Percentiles rank a stretch among this genome's conserved stretches.
Evolutionary conservation across 768 basidiomycete genomes (phyloP).

Genomic region (Aureoboletus auriporus): DNA sequence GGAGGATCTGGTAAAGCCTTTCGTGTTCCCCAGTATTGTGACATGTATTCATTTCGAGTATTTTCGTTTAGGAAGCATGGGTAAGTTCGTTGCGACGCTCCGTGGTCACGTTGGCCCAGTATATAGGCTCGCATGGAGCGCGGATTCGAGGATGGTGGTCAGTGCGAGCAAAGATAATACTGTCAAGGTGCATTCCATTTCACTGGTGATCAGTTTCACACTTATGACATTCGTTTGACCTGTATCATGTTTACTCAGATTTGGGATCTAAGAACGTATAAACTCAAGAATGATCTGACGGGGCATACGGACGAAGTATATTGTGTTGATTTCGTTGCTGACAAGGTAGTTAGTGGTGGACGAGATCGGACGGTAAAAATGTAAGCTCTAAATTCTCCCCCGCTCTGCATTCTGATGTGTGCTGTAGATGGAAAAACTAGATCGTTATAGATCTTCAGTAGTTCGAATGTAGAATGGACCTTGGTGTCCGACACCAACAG

Average conservation of each 20-base stretch:
- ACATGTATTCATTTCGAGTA: neutral
- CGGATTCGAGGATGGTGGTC: conserved; percentile 86
- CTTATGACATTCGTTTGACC: neutral
- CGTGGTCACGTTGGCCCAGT: conserved; percentile 93
- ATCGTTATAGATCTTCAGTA: neutral
- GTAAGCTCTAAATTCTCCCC: conserved; percentile 41
- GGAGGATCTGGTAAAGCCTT: conserved; percentile 42
- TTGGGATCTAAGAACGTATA: conserved; percentile 96
- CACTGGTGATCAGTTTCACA: neutral
- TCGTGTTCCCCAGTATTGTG: neutral
- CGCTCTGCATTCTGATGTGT: neutral
- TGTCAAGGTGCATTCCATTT: conserved; percentile 63
- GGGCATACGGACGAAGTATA: conserved; percentile 98
- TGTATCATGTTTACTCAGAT: conserved; percentile 40
- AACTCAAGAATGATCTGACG: conserved; percentile 89
- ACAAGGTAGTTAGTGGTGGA: conserved; percentile 99
- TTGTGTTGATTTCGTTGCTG: conserved; percentile 98
- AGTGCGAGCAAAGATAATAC: conserved; percentile 97
- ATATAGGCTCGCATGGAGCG: conserved; percentile 92
- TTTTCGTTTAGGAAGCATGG: conserved; percentile 45
- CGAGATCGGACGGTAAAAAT: conserved; percentile 90
- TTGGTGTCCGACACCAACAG: neutral
- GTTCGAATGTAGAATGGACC: neutral
- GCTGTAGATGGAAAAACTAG: conserved; percentile 30
- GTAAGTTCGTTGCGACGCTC: conserved; percentile 86